Base-by-base conservation (phyloP, 768 basidiomycete genomes). In the Rhodocollybia butyracea region DNA sequence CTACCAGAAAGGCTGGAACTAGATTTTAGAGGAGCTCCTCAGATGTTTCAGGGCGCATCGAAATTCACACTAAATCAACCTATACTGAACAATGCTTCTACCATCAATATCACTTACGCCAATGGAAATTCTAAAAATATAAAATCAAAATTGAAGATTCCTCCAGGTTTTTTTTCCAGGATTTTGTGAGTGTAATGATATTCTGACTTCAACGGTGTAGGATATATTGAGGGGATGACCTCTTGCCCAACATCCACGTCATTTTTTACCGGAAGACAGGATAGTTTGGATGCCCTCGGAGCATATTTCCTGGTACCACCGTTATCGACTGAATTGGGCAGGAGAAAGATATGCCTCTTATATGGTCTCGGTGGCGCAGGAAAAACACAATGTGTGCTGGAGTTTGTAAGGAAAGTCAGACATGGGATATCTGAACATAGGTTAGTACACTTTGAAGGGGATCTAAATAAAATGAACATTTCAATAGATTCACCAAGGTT, bases 321-420 rank as follows among this genome's bases (percentile, higher is more conserved):
- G 6, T 17, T 40, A 19, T 40, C 21, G 10, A 6, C 19, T 29
- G 34, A 26, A 24, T 17, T 10, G 6, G 26, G 32, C 7, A 31
- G 13, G 26, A 24, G 32, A 36, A 48, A 48, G n/a, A 15, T 38
- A 5, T 50, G 34, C 26, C 22, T 38, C 11, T 19, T 50, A 15
- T 22, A 52, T 52, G 51, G 51, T 21, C 21, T 52, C 2, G 54
- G 54, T 22, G 54, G 54, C 12, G 39, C 43, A 24, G 54, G 54
- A 36, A 55, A 55, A 32, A 55, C 54, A 4, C 54, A 55, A 24
- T 7, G 8, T 46, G 54, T 36, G 13, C 34, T 55, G 12, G 36
- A 55, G 54, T 55, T 55, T 24, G 24, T 10, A 11, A 32, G n/a
- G 30, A 55, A 22, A 55, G 26, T 46, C 31, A 26, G 24, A 19